A percentile compares a stretch with the other conserved stretches of the same genome.
Conservation (phyloP, 2,329 filamentous ascomycete genomes). For the Fusarium goolgardi region DNA sequence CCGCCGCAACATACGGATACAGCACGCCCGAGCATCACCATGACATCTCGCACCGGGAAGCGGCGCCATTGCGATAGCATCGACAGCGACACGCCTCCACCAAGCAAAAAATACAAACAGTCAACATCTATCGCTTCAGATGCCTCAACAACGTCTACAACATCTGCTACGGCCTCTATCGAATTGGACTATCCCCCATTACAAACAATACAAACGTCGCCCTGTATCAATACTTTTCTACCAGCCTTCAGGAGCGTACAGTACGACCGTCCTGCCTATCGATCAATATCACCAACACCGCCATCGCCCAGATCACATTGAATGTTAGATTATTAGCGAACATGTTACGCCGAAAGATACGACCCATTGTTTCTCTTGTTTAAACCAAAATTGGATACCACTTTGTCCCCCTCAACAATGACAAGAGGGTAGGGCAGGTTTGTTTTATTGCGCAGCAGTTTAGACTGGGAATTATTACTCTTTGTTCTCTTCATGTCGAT, state of each 20-base stretch:
- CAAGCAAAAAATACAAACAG: constrained; percentile 46
- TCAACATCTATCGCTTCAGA: constrained; percentile 43
- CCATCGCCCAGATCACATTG: constrained; percentile 44
- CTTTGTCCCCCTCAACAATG: constrained; percentile 26
- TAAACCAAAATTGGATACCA: constrained; percentile 33
- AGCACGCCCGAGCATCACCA: constrained; percentile 16
- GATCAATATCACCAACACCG: constrained; percentile 44
- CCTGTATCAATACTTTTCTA: constrained; percentile 34
- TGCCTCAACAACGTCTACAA: constrained; percentile 37
- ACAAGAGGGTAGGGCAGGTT: constrained; percentile 26
- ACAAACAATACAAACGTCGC: constrained; percentile 23
- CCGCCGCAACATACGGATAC: constrained; percentile 20
- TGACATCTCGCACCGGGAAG: constrained; percentile 41
- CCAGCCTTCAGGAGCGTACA: constrained; percentile 43
- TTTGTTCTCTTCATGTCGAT: constrained; percentile 19
- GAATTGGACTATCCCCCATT: constrained; percentile 28
- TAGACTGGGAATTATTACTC: constrained; percentile 33
- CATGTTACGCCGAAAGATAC: constrained; percentile 6
- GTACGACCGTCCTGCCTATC: constrained; percentile 37
- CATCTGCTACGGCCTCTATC: constrained; percentile 30
- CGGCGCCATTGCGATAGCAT: constrained; percentile 40
- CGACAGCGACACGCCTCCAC: constrained; percentile 37
- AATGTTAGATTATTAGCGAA: constrained; percentile 9
- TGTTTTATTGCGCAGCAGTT: constrained; percentile 18
- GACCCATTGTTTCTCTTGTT: constrained; percentile 24